A percentile compares a stretch with the other conserved stretches of the same genome.
Conservation (phyloP, 495 filamentous ascomycete species). For the Apiosordaria backusii region DNA sequence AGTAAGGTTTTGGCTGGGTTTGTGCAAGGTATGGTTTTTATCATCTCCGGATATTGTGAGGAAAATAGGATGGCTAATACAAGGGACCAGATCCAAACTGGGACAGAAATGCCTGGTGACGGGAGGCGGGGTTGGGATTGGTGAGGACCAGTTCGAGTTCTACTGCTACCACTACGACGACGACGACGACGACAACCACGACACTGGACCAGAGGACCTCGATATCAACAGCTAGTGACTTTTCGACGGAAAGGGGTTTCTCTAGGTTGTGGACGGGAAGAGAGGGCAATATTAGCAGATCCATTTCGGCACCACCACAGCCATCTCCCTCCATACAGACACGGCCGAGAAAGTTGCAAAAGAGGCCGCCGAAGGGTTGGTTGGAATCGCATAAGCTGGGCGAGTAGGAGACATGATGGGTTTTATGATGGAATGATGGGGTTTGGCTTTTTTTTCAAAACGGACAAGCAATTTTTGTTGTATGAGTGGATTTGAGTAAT, state of each 20-base stretch:
- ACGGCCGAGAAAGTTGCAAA: slow-evolving; percentile 46
- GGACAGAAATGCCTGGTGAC: slow-evolving; percentile 76
- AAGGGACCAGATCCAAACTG: slow-evolving; percentile 61
- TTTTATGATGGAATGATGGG: slow-evolving; percentile 2
- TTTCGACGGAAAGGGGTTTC: not conserved
- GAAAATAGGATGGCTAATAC: not conserved
- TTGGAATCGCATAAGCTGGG: slow-evolving; percentile 27
- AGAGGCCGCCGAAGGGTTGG: slow-evolving; percentile 40
- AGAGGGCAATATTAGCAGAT: not conserved
- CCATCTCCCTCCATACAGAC: not conserved
- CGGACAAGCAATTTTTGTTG: not conserved
- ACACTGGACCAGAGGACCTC: not conserved
- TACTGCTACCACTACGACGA: not conserved
- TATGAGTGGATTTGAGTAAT: slow-evolving; percentile 6
- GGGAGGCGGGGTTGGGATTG: not conserved
- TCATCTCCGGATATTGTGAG: not conserved
- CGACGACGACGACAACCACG: slow-evolving; percentile 1
- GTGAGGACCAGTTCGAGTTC: not conserved
- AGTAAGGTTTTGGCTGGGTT: slow-evolving; percentile 94
- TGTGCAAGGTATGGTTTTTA: slow-evolving; percentile 76
- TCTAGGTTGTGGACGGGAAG: not conserved
- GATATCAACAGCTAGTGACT: not conserved
- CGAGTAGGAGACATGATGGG: slow-evolving; percentile 1
- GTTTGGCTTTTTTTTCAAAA: not conserved
- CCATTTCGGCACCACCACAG: not conserved